Conservation (phyloP, 2,329 filamentous ascomycete genomes). For the Alternaria conjuncta region DNA sequence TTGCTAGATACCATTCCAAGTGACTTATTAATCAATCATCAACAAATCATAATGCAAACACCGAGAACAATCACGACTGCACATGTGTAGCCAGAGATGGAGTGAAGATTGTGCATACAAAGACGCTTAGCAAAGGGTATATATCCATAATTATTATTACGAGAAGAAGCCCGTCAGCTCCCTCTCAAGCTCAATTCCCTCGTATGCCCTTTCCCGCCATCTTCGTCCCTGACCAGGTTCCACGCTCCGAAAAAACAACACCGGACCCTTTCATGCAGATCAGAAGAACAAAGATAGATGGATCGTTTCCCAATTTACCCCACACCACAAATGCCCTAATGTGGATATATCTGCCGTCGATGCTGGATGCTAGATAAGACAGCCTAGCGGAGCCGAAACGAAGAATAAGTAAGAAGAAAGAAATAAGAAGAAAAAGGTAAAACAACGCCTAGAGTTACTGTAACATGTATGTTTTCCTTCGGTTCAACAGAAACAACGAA, state of each 20-base stretch:
- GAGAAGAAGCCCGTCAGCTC: not conserved
- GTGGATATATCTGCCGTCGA: not conserved
- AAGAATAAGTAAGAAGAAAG: not conserved
- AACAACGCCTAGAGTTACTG: not conserved
- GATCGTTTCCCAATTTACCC: not conserved
- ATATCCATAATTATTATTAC: slow-evolving; percentile 5
- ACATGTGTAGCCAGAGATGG: not conserved
- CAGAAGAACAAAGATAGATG: not conserved
- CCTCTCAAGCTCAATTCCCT: not conserved
- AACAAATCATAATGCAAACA: not conserved
- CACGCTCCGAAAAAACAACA: not conserved
- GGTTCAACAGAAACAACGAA: not conserved
- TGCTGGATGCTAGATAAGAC: not conserved
- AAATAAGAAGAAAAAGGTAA: not conserved
- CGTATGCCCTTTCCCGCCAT: not conserved
- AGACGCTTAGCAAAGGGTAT: not conserved
- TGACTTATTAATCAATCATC: not conserved
- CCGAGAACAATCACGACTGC: not conserved
- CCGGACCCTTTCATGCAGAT: not conserved
- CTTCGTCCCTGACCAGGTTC: not conserved
- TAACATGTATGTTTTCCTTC: slow-evolving; percentile 12
- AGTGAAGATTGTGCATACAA: not conserved
- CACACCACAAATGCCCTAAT: not conserved
- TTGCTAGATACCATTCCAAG: slow-evolving; percentile 4
- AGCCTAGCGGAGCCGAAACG: not conserved